Evolutionary conservation across 1,139 yeast species (phyloP).

Genomic region (Debaryomycetaceae sp.): DNA sequence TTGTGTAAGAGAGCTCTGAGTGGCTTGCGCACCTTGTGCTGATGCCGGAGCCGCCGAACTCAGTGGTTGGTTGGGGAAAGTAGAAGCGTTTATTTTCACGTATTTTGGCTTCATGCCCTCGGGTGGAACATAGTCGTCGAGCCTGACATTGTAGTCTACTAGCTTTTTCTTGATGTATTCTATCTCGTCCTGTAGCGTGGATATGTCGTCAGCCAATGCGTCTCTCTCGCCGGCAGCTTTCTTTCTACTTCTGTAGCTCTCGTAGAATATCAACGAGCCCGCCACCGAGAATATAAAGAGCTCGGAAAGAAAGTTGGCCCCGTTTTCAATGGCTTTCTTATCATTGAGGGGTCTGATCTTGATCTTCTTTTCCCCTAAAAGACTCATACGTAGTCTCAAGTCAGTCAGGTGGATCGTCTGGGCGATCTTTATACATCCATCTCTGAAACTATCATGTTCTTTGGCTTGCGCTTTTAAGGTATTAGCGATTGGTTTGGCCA

Average conservation of each 20-base stretch:
- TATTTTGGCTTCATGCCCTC: conserved; percentile 44
- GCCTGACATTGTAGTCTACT: conserved; percentile 29
- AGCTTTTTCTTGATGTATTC: conserved; percentile 54
- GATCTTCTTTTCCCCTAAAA: conserved; percentile 56
- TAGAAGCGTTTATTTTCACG: conserved; percentile 20
- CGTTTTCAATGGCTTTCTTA: conserved; percentile 77
- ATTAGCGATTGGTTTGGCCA: conserved; percentile 80
- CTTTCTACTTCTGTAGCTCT: conserved; percentile 63
- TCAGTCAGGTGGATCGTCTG: conserved; percentile 72
- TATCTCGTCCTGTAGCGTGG: conserved; percentile 66
- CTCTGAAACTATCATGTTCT: conserved; percentile 64
- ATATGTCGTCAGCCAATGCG: conserved; percentile 64
- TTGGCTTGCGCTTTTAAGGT: conserved; percentile 73
- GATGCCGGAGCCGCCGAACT: neutral
- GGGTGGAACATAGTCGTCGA: conserved; percentile 49
- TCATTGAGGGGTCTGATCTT: conserved; percentile 79
- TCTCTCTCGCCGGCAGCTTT: conserved; percentile 64
- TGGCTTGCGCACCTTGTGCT: neutral
- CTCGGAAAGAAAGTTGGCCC: conserved; percentile 79
- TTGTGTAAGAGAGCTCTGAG: no score
- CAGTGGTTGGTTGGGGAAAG: neutral
- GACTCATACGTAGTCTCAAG: conserved; percentile 55
- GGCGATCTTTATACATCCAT: conserved; percentile 65
- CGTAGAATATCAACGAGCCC: conserved; percentile 73
- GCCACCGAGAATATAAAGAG: conserved; percentile 76